A percentile compares a stretch with the other conserved stretches of the same genome.
phyloP scores from a whole-genome alignment of 306 rosid genomes.

The Rosa persica region DNA sequence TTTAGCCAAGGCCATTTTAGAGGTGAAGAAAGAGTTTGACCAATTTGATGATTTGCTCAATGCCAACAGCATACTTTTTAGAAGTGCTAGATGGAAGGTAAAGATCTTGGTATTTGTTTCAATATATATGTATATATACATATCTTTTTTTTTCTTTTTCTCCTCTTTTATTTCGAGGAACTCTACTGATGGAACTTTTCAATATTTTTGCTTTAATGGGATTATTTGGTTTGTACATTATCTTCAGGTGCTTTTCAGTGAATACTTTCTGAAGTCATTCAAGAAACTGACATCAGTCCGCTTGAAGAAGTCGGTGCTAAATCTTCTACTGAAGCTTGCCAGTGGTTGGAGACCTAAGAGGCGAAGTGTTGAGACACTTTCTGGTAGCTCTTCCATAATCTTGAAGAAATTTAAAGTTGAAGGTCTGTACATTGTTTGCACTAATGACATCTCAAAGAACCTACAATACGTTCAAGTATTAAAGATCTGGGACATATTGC shows the following conservation, averaged over 20 bases:
- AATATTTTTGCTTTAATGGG: background rate
- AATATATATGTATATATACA: background rate
- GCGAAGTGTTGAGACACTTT: slow-evolving; percentile 28
- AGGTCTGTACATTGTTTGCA: slow-evolving; percentile 46
- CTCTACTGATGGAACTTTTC: background rate
- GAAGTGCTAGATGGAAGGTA: slow-evolving; percentile 76
- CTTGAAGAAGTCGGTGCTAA: slow-evolving; percentile 44
- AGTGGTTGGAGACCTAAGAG: slow-evolving; percentile 74
- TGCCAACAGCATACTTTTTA: slow-evolving; percentile 53
- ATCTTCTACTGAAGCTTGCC: slow-evolving; percentile 59
- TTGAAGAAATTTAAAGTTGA: slow-evolving; percentile 60
- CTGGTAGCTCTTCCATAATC: slow-evolving; percentile 48
- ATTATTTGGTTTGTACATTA: background rate
- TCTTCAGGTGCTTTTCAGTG: slow-evolving; percentile 64
- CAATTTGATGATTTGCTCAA: slow-evolving; percentile 71
- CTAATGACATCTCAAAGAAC: slow-evolving; percentile 58
- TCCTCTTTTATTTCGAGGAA: background rate
- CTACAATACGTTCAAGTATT: slow-evolving; percentile 45
- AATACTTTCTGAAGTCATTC: slow-evolving; percentile 68
- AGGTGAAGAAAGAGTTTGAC: slow-evolving; percentile 54
- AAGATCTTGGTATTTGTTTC: background rate
- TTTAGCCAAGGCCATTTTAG: slow-evolving; percentile 56
- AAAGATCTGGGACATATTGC: slow-evolving; percentile 70
- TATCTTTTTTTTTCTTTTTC: too few relatives aligned
- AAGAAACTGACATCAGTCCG: slow-evolving; percentile 35